Conservation (phyloP, 495 filamentous ascomycete genomes). For the Astrocystis sublimbata region DNA sequence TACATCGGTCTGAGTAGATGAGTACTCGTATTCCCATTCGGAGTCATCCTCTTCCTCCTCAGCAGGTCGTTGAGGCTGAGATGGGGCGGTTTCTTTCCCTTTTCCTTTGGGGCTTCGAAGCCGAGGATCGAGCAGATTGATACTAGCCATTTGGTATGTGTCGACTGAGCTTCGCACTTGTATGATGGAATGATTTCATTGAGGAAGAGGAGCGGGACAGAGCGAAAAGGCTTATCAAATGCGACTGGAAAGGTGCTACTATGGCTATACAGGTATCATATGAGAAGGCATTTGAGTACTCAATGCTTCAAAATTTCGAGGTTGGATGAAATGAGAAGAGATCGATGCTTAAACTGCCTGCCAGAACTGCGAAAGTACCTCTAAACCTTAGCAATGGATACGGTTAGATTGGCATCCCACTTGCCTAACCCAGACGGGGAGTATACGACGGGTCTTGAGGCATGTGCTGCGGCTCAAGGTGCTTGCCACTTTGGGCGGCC, state of each 20-base stretch:
- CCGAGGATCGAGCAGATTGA: conserved; percentile 19
- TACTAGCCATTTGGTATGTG: conserved; percentile 29
- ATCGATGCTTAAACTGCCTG: neutral
- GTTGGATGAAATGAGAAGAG: neutral
- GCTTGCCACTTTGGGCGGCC: conserved; percentile 20
- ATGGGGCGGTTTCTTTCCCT: neutral
- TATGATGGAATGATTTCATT: conserved; percentile 13
- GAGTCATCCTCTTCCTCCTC: conserved; percentile 39
- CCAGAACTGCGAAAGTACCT: neutral
- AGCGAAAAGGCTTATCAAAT: neutral
- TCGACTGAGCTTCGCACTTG: conserved; percentile 7
- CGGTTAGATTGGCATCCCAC: too few relatives aligned
- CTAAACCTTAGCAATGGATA: too few relatives aligned
- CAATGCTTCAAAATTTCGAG: neutral
- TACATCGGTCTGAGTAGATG: conserved; percentile 56
- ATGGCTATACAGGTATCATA: neutral
- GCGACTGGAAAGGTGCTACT: too few relatives aligned
- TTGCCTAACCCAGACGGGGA: neutral
- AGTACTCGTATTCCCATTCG: conserved; percentile 63
- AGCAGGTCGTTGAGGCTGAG: neutral
- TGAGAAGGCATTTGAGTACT: neutral
- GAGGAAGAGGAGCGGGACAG: neutral
- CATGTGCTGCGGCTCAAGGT: conserved; percentile 4
- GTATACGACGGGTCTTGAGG: neutral
- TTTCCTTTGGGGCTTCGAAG: conserved; percentile 4